Percentiles rank a stretch among this genome's conserved stretches.
phyloP scores from a whole-genome alignment of 2,329 filamentous ascomycete genomes.

The Pseudocercospora vitis region DNA sequence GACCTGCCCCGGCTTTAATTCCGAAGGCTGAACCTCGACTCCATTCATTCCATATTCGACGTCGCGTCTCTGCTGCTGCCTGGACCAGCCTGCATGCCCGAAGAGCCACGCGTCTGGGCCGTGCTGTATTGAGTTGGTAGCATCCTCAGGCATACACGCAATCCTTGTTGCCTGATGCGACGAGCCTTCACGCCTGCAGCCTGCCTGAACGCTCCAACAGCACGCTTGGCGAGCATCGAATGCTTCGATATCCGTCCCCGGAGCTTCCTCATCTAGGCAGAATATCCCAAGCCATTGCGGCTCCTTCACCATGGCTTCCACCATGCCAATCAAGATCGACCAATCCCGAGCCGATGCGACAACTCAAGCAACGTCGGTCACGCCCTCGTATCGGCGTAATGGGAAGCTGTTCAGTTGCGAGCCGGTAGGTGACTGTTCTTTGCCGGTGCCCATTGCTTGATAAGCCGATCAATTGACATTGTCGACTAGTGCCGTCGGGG shows the following conservation, averaged over 20 bases:
- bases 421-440: slow-evolving; percentile 26
- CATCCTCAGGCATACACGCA: slow-evolving; percentile 8
- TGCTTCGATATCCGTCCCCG: not conserved
- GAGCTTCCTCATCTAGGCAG: not conserved
- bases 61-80: not conserved
- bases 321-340: slow-evolving; percentile 2
- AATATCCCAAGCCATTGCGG: not conserved
- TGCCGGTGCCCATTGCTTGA: not conserved
- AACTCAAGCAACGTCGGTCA: slow-evolving; percentile 15
- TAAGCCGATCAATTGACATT: not conserved
- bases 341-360: not conserved
- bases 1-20: too few relatives aligned
- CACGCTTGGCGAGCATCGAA: not conserved
- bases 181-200: slow-evolving; percentile 9
- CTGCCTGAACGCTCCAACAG: slow-evolving; percentile 10
- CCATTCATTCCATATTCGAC: not conserved
- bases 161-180: not conserved
- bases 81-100: not conserved
- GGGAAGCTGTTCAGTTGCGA: slow-evolving; percentile 40
- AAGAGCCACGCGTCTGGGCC: not conserved
- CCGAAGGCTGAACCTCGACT: not conserved
- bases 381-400: slow-evolving; percentile 34
- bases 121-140: not conserved
- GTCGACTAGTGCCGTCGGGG: slow-evolving; percentile 33
- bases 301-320: slow-evolving; percentile 3